phyloP scores from a whole-genome alignment of 345 rosid species.

The Nasturtium officinale region DNA sequence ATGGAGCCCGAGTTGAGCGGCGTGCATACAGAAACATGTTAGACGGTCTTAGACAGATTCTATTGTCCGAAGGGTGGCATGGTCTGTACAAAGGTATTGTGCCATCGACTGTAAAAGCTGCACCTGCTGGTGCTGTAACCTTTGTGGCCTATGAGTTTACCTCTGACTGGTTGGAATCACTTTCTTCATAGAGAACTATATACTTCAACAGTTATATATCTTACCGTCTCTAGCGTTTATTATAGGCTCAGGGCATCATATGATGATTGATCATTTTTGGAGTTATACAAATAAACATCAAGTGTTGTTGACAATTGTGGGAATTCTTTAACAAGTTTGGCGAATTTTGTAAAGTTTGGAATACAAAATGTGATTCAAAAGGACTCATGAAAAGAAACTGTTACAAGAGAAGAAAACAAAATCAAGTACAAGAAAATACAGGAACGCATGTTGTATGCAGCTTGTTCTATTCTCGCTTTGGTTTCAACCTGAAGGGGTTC shows the following conservation, averaged over 20 bases:
- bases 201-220: neutral
- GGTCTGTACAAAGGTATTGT: constrained; percentile 94
- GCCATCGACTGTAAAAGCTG: constrained; percentile 95
- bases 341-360: constrained; percentile 1
- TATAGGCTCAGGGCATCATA: constrained; percentile 21
- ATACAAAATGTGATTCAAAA: constrained; percentile 1
- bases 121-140: constrained; percentile 98
- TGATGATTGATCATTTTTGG: constrained; percentile 31
- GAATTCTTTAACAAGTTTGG: neutral
- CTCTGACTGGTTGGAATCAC: constrained; percentile 87
- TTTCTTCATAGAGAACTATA: constrained; percentile 44
- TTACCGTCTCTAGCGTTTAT: constrained; percentile 42
- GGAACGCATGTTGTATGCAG: neutral
- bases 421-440: neutral
- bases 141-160: constrained; percentile 78
- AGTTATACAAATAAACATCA: constrained; percentile 26
- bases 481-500: neutral
- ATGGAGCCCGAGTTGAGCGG: constrained; percentile 81
- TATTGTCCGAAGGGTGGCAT: constrained; percentile 71
- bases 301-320: constrained; percentile 1
- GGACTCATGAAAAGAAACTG: constrained; percentile 1
- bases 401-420: neutral
- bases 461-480: constrained; percentile 8
- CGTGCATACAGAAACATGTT: constrained; percentile 77
- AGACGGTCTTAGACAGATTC: constrained; percentile 68